Conservation (phyloP, 371 early-diverging fungal genomes). For the Circinella umbellata region DNA sequence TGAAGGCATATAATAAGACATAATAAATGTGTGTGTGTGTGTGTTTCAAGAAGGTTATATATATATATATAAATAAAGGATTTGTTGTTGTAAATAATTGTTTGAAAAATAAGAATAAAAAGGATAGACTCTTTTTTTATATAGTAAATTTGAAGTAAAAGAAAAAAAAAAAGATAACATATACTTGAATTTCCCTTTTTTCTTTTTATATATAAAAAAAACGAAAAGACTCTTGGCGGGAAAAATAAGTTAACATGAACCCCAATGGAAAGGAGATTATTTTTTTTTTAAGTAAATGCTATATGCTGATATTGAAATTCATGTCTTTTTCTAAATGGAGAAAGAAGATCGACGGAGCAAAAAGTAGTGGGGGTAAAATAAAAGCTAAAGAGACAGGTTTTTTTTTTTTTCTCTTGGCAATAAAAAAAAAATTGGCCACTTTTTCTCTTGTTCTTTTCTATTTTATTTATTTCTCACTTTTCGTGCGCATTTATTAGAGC, state of each 20-base stretch:
- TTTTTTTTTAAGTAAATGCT: background rate
- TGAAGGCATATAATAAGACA: conserved; percentile 6
- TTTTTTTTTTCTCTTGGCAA: background rate
- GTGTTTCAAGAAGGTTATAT: background rate
- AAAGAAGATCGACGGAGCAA: background rate
- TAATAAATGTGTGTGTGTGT: background rate
- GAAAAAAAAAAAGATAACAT: too few relatives aligned
- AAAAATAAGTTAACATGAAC: background rate
- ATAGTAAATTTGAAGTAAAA: too few relatives aligned
- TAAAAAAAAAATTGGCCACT: too few relatives aligned
- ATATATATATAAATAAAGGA: background rate
- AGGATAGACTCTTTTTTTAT: too few relatives aligned
- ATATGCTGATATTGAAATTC: background rate
- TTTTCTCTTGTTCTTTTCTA: too few relatives aligned
- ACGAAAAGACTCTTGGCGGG: background rate
- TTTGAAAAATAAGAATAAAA: too few relatives aligned
- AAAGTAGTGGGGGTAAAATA: background rate
- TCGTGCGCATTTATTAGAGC: background rate
- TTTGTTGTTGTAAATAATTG: background rate
- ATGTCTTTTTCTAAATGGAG: background rate
- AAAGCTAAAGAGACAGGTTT: background rate
- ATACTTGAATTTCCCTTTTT: too few relatives aligned
- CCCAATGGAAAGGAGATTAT: too few relatives aligned
- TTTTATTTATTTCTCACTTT: background rate
- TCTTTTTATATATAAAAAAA: too few relatives aligned